Conservation (phyloP, 148 eudicot species). For the Vaccinium vitisidaea region DNA sequence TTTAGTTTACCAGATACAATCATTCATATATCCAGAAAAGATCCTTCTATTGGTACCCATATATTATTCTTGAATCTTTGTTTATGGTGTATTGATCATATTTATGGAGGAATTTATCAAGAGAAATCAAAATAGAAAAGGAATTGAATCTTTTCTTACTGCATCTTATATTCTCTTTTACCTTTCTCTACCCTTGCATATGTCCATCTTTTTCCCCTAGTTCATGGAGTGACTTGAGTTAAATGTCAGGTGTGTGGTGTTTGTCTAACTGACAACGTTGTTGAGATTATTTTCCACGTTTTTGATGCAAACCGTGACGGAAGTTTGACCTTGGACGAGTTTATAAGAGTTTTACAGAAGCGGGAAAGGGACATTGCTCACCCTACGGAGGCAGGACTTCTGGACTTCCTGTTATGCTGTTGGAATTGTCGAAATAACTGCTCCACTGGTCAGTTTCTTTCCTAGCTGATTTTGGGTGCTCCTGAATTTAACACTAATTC, state of each 20-base stretch:
- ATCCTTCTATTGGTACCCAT: no score
- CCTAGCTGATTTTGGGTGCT: slow-evolving; percentile 8
- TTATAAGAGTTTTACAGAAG: slow-evolving; percentile 49
- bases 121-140: neutral
- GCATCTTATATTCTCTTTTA: neutral
- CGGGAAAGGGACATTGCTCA: slow-evolving; percentile 51
- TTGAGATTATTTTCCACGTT: slow-evolving; percentile 54
- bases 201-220: neutral
- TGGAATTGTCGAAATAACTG: slow-evolving; percentile 32
- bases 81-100: neutral
- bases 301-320: slow-evolving; percentile 63
- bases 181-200: neutral
- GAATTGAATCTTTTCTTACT: neutral
- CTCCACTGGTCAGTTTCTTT: slow-evolving; percentile 29
- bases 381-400: slow-evolving; percentile 34
- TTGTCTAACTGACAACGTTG: slow-evolving; percentile 45
- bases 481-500: neutral
- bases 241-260: slow-evolving; percentile 51
- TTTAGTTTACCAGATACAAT: no score
- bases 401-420: slow-evolving; percentile 48
- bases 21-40: no score
- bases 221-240: neutral
- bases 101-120: neutral
- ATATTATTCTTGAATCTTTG: neutral
- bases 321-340: slow-evolving; percentile 48